A percentile compares a stretch with the other conserved stretches of the same genome.
Conservation (phyloP, 768 basidiomycete species). For the Gloeophyllum trabeum region DNA sequence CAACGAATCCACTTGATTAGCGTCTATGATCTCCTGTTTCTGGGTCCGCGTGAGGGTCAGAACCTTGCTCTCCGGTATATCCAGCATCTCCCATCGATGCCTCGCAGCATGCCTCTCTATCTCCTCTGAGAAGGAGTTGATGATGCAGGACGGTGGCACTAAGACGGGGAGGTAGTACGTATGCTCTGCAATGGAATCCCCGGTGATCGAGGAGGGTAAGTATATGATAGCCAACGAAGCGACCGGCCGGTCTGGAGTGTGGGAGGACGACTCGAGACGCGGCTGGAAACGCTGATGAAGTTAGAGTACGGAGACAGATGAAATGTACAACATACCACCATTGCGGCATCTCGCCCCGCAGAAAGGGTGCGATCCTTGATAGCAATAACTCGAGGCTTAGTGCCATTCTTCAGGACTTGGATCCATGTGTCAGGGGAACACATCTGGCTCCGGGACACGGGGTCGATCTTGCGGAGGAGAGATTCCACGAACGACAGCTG, state of each 20-base stretch:
- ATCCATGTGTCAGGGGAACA: no score
- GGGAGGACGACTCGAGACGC: slow-evolving; percentile 23
- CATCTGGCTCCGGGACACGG: no score
- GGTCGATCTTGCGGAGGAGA: slow-evolving; percentile 48
- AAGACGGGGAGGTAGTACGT: slow-evolving; percentile 52
- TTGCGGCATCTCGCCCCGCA: slow-evolving; percentile 26
- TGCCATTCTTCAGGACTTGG: no score
- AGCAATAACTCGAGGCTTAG: no score
- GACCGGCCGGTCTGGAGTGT: slow-evolving; percentile 30
- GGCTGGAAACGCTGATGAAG: slow-evolving; percentile 29
- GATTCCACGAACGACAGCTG: slow-evolving; percentile 53
- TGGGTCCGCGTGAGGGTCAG: slow-evolving; percentile 12
- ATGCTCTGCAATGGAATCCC: slow-evolving; percentile 26
- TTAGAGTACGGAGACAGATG: slow-evolving; percentile 19
- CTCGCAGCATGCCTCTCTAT: slow-evolving; percentile 17
- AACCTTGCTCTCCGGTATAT: slow-evolving; percentile 13
- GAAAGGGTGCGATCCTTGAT: no score
- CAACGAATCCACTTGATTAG: no score
- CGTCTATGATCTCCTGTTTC: no score
- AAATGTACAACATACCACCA: slow-evolving; percentile 24
- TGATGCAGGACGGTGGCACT: slow-evolving; percentile 12
- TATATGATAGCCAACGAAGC: slow-evolving; percentile 65
- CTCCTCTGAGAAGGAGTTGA: slow-evolving; percentile 12
- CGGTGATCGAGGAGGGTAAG: slow-evolving; percentile 36
- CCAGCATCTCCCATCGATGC: slow-evolving; percentile 18